Conservation (phyloP, 345 rosid genomes). For the Sonneratia alba region DNA sequence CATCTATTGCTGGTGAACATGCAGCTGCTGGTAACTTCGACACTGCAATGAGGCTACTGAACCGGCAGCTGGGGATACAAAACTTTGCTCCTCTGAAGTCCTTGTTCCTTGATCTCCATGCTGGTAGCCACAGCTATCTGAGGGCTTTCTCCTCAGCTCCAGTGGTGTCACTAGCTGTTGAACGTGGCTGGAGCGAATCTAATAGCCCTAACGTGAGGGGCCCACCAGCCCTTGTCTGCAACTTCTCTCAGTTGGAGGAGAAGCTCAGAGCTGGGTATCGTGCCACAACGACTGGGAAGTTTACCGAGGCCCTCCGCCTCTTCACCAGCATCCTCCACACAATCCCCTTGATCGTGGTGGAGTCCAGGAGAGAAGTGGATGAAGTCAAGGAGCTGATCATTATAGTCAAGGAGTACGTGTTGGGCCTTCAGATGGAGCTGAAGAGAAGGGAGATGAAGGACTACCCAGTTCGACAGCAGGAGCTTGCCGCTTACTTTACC, state of each 20-base stretch:
- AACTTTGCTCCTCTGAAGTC: slow-evolving; percentile 67
- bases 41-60: slow-evolving; percentile 82
- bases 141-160: slow-evolving; percentile 74
- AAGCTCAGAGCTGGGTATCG: slow-evolving; percentile 86
- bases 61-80: slow-evolving; percentile 80
- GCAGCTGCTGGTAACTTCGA: slow-evolving; percentile 89
- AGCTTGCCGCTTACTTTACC: slow-evolving; percentile 97
- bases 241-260: slow-evolving; percentile 77
- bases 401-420: slow-evolving; percentile 80
- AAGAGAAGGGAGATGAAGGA: slow-evolving; percentile 70
- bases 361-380: slow-evolving; percentile 93
- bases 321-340: slow-evolving; percentile 80
- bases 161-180: slow-evolving; percentile 64
- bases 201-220: slow-evolving; percentile 77
- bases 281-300: slow-evolving; percentile 80
- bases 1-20: slow-evolving; percentile 88
- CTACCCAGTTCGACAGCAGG: slow-evolving; percentile 68
- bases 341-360: slow-evolving; percentile 82
- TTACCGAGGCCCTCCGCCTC: slow-evolving; percentile 64
- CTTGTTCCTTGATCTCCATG: slow-evolving; percentile 63
- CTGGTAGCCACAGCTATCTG: slow-evolving; percentile 72
- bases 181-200: slow-evolving; percentile 74
- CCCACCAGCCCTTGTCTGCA: slow-evolving; percentile 70
- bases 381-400: slow-evolving; percentile 78
- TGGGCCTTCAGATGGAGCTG: slow-evolving; percentile 76